Evolutionary conservation across 2,329 filamentous ascomycete species (phyloP), one percentile per base, ranked within the genome.

Genomic region (Emmonsia crescens): DNA sequence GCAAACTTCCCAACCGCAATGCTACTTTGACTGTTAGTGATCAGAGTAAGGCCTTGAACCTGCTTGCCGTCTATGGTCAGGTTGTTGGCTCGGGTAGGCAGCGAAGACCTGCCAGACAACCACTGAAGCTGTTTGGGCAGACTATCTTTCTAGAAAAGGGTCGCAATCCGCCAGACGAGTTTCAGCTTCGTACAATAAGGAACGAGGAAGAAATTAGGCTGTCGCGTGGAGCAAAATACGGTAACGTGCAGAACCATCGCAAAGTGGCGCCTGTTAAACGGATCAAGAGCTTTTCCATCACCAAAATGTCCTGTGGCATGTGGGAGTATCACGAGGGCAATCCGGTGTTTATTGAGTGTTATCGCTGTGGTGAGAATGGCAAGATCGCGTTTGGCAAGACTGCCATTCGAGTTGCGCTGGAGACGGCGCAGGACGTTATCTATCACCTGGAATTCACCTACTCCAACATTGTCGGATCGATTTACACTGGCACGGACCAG

Each of bases 231-330:
- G 42, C 48, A 31, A 5, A 59, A 14, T 64, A 16, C 33, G 21
- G 29, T 4, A 42, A 58, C 46, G 36, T 38, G 2, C 52, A 24
- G 3, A 51, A 60, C 31, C 9, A 24, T 40, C 36, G 58, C 33
- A 36, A 59, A 16, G 29, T 21, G 31, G 61, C 56, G 9, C 29
- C 52, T 19, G 52, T 48, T 12, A 59, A 65, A 33, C 57, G 61
- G 19, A 21, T 60, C 12, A 67, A 59, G 44, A 54, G 55, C 5
- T 70, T 69, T 19, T 44, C n/a, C 12, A 66, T 68, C 14, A 63
- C 46, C 19, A 60, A 59, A 12, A 59, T 82, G 36, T 74, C 72
- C 8, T 82, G 80, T 60, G 83, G 83, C 1, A 77, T 80, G 52
- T 80, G 80, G 64, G 69, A 76, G 8, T 83, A 80, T 59, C 58